Base-by-base conservation (phyloP, 768 basidiomycete species). In the Tricholomella constricta region DNA sequence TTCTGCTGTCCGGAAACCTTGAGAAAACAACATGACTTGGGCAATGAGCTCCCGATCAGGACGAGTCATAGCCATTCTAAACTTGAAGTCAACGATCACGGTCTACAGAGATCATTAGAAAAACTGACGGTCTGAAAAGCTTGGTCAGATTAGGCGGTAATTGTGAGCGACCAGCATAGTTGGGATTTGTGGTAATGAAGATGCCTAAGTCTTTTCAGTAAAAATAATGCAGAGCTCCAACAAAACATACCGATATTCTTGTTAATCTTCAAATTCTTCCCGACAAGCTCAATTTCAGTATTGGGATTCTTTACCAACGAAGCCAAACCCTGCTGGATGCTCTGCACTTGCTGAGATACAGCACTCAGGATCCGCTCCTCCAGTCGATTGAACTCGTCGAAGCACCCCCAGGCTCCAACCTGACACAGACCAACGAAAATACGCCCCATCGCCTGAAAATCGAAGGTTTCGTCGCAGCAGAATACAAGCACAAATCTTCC, bases 401-500 rank as follows among this genome's bases (percentile, higher is more conserved):
- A 94, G 65, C 91, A 95, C 11, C 97, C 97, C 97, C 97, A 99
- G 0, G 97, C 97, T 27, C 97, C 97, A 31, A 98, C 97, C 78
- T 97, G 95, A 73, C 97, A 99, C 12, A 99, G 82, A 46, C 97
- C 97, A 62, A 98, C 87, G 67, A 99, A 99, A 62, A 99, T 98
- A 57, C 97, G 91, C 57, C 97, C 97, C 97, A 99, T 98, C 1
- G 97, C 97, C 68, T 98, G 95, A 79, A 98, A 98, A 71, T 99
- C 97, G 71, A 99, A 98, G 0, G 92, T 97, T 69, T 99, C 97
- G 70, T 99, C 97, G 65, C 97, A 99, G 68, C 97, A 98, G 76
- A 99, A 99, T n/a, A 99, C 97, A 43, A 99, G 80, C n/a, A 99
- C 97, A 64, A 99, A 99, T 32, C 97, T 87, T 35, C 97, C 97